These are phyloP conservation scores for Isoetes taiwanensis DNA, from an alignment of 75 land plant species.

Conservation along the genomic window DNA sequence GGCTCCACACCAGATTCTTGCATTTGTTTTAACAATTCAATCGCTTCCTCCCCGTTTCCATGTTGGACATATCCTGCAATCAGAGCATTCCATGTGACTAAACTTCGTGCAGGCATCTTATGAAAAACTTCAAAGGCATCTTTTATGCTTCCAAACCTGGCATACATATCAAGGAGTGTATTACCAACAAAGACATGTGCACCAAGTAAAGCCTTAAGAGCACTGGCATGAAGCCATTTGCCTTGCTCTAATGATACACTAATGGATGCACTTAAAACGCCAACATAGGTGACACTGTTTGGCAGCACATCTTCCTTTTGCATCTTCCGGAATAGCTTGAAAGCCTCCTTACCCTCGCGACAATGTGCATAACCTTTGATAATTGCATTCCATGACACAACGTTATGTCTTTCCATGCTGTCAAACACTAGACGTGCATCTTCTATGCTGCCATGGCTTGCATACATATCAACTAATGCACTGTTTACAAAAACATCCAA, in stretches of 20 bases:
- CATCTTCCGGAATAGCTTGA: conserved; percentile 24
- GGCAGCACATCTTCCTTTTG: conserved; percentile 17
- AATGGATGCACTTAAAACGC: too few species aligned
- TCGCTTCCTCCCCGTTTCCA: conserved; percentile 26
- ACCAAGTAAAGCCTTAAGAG: too few species aligned
- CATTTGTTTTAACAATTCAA: conserved; percentile 27
- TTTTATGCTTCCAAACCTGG: too few species aligned
- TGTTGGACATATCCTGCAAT: conserved; percentile 10
- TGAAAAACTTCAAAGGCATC: too few species aligned
- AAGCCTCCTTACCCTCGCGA: conserved; percentile 12
- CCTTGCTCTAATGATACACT: too few species aligned
- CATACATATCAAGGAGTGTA: too few species aligned
- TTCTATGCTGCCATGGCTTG: conserved; percentile 17
- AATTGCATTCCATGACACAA: conserved; percentile 48
- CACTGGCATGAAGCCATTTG: conserved; percentile 10
- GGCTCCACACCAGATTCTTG: conserved; percentile 5
- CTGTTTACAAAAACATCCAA: conserved; percentile 45
- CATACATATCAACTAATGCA: conserved; percentile 38
- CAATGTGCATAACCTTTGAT: conserved; percentile 25
- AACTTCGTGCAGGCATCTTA: too few species aligned
- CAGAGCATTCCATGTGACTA: too few species aligned
- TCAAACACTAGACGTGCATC: conserved; percentile 53
- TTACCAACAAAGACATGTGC: too few species aligned
- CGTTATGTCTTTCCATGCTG: conserved; percentile 18
- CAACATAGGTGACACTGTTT: conserved; percentile 24